Evolutionary conservation across 176 grass and related monocot species (phyloP), one percentile per base, ranked within the genome.

Genomic region (Carex kokanica): DNA sequence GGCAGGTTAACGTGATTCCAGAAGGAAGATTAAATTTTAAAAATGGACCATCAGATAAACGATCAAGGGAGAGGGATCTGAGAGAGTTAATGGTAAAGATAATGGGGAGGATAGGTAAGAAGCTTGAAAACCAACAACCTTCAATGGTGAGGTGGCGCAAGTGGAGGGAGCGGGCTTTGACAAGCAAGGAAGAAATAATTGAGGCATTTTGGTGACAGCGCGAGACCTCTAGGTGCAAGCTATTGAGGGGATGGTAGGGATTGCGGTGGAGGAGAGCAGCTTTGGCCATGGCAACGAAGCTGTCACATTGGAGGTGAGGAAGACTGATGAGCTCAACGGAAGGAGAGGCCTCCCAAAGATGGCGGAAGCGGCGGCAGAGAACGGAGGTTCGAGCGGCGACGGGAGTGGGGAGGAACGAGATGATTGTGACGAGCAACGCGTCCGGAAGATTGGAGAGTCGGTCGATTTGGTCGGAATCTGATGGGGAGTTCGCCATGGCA

Each of bases 131-230:
- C 41, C 16, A 11, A 8, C 17, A 49, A 15, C 12, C 4, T 9
- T 74, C 71, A 15, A 74, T 51, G 40, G 10, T 74, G 18, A 74
- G 45, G 71, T 74, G 71, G 34, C 71, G 71, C 12, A 74, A 40
- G 20, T 18, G 40, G 7, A 74, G 36, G 6, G 71, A 74, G 3
- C 23, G 71, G 20, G 71, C 71, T 41, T 47, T 74, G 71, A 3
- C 17, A 51, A 74, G 71, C 38, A 74, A 23, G 71, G 71, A 74
- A 45, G 27, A 18, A 36, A 41, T 2, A 15, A 40, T 16, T 6
- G 71, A 40, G 17, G 1, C 15, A 58, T n/a, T 15, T 5, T n/a
- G 3, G 34, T 47, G 9, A 40, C 13, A 15, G 13, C 2, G 0
- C 12, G 3, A 3, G 17, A 31, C 0, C 0, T 31, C 16, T 0